Evolutionary conservation across 257 asterid genomes (phyloP), one percentile per base, ranked within the genome.

Genomic region (Schizonepeta tenuifolia): DNA sequence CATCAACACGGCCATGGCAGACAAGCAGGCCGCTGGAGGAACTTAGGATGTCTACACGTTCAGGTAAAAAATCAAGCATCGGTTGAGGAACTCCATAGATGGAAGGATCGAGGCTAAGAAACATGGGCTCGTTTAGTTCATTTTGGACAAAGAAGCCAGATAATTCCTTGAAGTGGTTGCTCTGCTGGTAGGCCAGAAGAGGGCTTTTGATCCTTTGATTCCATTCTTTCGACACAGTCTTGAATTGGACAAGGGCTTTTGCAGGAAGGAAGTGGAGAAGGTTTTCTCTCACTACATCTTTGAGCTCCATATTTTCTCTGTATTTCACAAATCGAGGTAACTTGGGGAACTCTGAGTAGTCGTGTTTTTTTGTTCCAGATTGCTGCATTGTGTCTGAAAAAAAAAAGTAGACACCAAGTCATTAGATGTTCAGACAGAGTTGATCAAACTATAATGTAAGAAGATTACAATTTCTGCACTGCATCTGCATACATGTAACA

Each of bases 221-320:
- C 89, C 88, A 86, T 47, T 80, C 85, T 71, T 66, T 84, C 3
- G 92, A 84, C 18, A 86, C 89, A 2, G 75, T 33, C 44, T 53
- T 61, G 83, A 83, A 83, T 50, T 75, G 61, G 36, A 20, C 2
- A 0, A 84, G 80, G 71, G 81, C 5, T 75, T 87, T 87, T 1
- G 92, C 89, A 5, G 92, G 88, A 33, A 87, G 92, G 38, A 61
- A 62, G n/a, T 82, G 92, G 46, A 87, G 88, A 60, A 77, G 69
- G 64, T 31, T 57, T 0, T 66, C 65, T 24, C 69, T 77, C 1
- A 80, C 83, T 4, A 74, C 17, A 26, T 75, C 79, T 63, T 79
- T 70, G 15, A 86, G 64, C 53, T 75, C 36, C 84, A 54, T 55
- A 43, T 28, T 8, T 55, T 8, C 24, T 54, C 14, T 69, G 51